These are phyloP conservation scores for Phytophthora palmivora DNA, from an alignment of 352 stramenopile genomes.

Conservation along the genomic window DNA sequence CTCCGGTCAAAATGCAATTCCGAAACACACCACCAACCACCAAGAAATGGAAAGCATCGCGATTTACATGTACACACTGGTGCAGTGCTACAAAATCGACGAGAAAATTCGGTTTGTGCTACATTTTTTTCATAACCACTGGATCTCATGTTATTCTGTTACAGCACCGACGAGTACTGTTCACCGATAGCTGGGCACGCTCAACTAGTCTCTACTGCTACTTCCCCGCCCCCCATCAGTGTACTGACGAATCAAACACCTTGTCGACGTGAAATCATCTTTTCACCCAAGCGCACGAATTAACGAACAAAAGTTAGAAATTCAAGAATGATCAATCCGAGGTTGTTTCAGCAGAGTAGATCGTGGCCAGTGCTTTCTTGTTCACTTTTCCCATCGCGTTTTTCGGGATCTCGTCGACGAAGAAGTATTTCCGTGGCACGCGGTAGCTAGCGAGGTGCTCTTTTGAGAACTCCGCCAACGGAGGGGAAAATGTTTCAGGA, in stretches of 20 bases:
- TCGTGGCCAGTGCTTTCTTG: slow-evolving; percentile 87
- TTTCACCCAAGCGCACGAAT: slow-evolving; percentile 34
- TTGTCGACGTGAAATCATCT: slow-evolving; percentile 31
- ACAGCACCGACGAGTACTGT: slow-evolving; percentile 8
- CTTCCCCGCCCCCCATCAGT: not conserved
- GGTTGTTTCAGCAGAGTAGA: slow-evolving; percentile 34
- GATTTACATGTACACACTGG: slow-evolving; percentile 55
- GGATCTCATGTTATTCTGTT: slow-evolving; percentile 21
- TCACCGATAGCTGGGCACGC: slow-evolving; percentile 3
- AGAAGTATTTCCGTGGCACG: slow-evolving; percentile 72
- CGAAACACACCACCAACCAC: slow-evolving; percentile 28
- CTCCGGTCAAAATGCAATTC: slow-evolving; percentile 3
- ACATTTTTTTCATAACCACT: not conserved
- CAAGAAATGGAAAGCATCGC: slow-evolving; percentile 46
- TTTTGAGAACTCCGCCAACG: slow-evolving; percentile 61
- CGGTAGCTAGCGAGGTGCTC: slow-evolving; percentile 87
- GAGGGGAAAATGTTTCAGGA: slow-evolving; percentile 31
- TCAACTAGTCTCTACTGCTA: slow-evolving; percentile 3
- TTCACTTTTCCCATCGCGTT: slow-evolving; percentile 96
- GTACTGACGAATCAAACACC: slow-evolving; percentile 17
- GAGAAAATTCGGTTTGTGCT: slow-evolving; percentile 36
- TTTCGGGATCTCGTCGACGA: slow-evolving; percentile 88
- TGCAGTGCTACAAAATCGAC: slow-evolving; percentile 63
- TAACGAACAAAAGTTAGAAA: slow-evolving; percentile 9
- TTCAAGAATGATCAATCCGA: slow-evolving; percentile 14